Base-by-base conservation (phyloP, 352 stramenopile species). In the Aphanomyces cochlioides region DNA sequence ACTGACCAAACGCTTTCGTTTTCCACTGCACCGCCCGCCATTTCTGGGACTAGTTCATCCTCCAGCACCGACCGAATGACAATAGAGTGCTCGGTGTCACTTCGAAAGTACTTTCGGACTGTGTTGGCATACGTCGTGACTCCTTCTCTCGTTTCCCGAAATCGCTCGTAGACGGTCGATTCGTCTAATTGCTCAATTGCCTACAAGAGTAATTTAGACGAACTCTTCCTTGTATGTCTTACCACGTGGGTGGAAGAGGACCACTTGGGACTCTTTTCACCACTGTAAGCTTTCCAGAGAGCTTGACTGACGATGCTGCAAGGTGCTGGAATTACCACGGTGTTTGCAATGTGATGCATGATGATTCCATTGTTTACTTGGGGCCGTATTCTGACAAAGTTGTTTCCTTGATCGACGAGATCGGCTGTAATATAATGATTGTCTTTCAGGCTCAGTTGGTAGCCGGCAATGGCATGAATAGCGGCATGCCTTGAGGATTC, bases 51-150 rank as follows among this genome's bases (percentile, higher is more conserved):
- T 7, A 70, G 19, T 17, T 47, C 64, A 53, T 70, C 64, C 47
- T 70, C 64, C 10, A 70, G 37, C 39, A 70, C 64, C 12, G 64
- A 64, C n/a, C 64, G 64, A 47, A 47, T 63, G 21, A 64, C 12
- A 3, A 70, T 54, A 3, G 61, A n/a, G n/a, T 61, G 54, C 8
- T 37, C 13, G 19, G 12, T 37, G 54, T 61, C 19, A 37, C 37
- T 17, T 28, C 21, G 5, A 37, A 40, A 61, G n/a, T 45, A 61
- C 28, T 61, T 61, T 7, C 1, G 54, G 8, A 61, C 5, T 37
- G 36, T 17, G 34, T 61, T 61, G 1, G 54, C 19, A 40, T 61
- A 37, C 6, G 15, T 61, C 54, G n/a, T 39, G n/a, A 40, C 54
- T n/a, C 54, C 54, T 12, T 28, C n/a, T 7, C 10, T 37, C 10